phyloP scores from a whole-genome alignment of 2,329 filamentous ascomycete genomes.

The Fusarium hainanense region DNA sequence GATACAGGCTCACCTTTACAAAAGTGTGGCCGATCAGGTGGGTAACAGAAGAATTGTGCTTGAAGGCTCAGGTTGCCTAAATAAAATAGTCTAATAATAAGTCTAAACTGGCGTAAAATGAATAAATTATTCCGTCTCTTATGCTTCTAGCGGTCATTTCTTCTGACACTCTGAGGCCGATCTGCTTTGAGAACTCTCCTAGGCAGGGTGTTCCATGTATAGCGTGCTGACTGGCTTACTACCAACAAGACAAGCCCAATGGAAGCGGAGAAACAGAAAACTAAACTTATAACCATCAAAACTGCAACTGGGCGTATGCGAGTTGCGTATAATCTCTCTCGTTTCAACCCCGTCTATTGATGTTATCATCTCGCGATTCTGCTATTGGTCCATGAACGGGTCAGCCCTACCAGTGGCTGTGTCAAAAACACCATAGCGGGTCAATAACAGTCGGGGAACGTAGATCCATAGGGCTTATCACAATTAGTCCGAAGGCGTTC shows the following conservation, averaged over 20 bases:
- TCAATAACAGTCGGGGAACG: not conserved
- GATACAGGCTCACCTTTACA: not conserved
- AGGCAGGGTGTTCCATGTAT: not conserved
- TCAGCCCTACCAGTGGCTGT: conserved; percentile 37
- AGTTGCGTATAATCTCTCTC: not conserved
- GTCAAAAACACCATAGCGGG: not conserved
- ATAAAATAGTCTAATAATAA: accelerated
- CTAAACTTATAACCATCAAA: not conserved
- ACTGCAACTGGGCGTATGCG: conserved; percentile 1
- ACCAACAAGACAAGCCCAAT: not conserved
- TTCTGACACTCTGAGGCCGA: not conserved
- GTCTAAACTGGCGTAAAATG: too few species aligned
- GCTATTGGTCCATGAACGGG: conserved; percentile 5
- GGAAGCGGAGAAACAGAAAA: not conserved
- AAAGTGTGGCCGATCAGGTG: not conserved
- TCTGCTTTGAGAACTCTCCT: not conserved
- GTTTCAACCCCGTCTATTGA: not conserved
- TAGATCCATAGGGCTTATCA: conserved; percentile 12
- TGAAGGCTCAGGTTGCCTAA: too few species aligned
- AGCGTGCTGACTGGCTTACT: conserved; percentile 33
- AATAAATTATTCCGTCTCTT: too few species aligned
- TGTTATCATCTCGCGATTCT: not conserved
- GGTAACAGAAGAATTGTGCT: too few species aligned
- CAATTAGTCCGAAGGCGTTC: not conserved
- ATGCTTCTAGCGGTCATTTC: too few species aligned